Conservation (phyloP, 768 basidiomycete genomes). For the Lentinula boryana region DNA sequence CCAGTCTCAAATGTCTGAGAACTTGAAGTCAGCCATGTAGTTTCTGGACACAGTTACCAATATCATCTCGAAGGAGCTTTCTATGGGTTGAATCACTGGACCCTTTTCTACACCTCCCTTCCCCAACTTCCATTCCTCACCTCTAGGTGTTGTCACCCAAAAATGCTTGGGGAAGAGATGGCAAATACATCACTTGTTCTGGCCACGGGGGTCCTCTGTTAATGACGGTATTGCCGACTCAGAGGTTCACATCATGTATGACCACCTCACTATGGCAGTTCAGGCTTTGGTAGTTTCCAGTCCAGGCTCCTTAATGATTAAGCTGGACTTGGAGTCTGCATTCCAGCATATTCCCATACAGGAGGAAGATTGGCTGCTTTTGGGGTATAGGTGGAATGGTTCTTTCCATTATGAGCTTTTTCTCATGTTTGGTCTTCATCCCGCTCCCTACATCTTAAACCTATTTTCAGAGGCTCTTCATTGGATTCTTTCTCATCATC, state of each 20-base stretch:
- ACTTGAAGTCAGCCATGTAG: slow-evolving; percentile 19
- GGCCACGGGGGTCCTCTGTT: slow-evolving; percentile 19
- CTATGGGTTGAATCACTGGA: slow-evolving; percentile 12
- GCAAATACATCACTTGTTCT: slow-evolving; percentile 22
- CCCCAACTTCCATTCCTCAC: slow-evolving; percentile 16
- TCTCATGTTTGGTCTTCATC: slow-evolving; percentile 23
- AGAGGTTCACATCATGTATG: slow-evolving; percentile 12
- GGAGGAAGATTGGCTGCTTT: slow-evolving; percentile 21
- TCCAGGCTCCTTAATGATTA: slow-evolving; percentile 22
- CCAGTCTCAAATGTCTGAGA: slow-evolving; percentile 9
- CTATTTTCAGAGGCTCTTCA: too few species aligned
- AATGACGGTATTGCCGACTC: slow-evolving; percentile 24
- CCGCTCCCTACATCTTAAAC: slow-evolving; percentile 29
- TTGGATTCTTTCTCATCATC: slow-evolving; percentile 20
- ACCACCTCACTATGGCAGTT: slow-evolving; percentile 20
- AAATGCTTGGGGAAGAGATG: slow-evolving; percentile 18
- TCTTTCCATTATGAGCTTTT: slow-evolving; percentile 22
- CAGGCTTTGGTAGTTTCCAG: slow-evolving; percentile 18
- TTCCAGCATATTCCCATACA: slow-evolving; percentile 30
- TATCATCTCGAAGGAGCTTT: slow-evolving; percentile 4
- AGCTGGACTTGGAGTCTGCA: slow-evolving; percentile 29
- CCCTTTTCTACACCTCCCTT: slow-evolving; percentile 16
- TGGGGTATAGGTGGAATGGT: slow-evolving; percentile 25
- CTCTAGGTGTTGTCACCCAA: slow-evolving; percentile 16
- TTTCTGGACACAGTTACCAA: background rate